These are phyloP conservation scores for Xylaria hypoxylon DNA, from an alignment of 2,329 filamentous ascomycete genomes.

Conservation along the genomic window DNA sequence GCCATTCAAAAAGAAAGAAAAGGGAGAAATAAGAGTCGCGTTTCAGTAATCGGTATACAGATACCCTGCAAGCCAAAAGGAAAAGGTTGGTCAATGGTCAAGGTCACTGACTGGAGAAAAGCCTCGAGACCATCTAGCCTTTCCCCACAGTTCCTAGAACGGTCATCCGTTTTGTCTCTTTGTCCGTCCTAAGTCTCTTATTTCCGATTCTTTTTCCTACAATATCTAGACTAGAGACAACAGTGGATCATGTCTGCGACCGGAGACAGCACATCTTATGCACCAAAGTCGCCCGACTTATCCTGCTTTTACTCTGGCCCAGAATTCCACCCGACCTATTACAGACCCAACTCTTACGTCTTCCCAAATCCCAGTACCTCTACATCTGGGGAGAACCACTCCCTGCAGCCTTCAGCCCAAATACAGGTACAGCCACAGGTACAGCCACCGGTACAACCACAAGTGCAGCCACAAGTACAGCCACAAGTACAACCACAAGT, in stretches of 20 bases:
- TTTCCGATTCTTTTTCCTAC: slow-evolving; percentile 34
- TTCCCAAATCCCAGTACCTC: slow-evolving; percentile 40
- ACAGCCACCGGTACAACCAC: slow-evolving; percentile 17
- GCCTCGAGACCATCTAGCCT: slow-evolving; percentile 17
- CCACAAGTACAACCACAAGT: no score
- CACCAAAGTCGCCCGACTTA: slow-evolving; percentile 69
- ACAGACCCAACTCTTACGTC: slow-evolving; percentile 37
- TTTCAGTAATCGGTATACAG: slow-evolving; percentile 5
- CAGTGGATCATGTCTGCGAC: slow-evolving; percentile 57
- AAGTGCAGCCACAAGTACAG: slow-evolving; percentile 19
- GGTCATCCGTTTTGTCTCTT: slow-evolving; percentile 30
- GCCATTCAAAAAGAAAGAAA: slow-evolving; percentile 17
- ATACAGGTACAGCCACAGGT: slow-evolving; percentile 23
- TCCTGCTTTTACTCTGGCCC: slow-evolving; percentile 64
- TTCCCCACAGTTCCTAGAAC: slow-evolving; percentile 41
- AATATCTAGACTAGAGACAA: slow-evolving; percentile 34
- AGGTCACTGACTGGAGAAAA: slow-evolving; percentile 21
- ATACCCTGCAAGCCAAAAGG: slow-evolving; percentile 23
- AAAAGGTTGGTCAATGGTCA: slow-evolving; percentile 22
- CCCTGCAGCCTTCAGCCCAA: slow-evolving; percentile 46
- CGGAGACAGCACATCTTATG: slow-evolving; percentile 61
- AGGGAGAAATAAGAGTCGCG: slow-evolving; percentile 9
- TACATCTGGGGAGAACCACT: slow-evolving; percentile 42
- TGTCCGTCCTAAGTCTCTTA: slow-evolving; percentile 30
- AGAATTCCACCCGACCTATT: slow-evolving; percentile 46